Base-by-base conservation (phyloP, 2,329 filamentous ascomycete species). In the Cryphonectria carpinicola region DNA sequence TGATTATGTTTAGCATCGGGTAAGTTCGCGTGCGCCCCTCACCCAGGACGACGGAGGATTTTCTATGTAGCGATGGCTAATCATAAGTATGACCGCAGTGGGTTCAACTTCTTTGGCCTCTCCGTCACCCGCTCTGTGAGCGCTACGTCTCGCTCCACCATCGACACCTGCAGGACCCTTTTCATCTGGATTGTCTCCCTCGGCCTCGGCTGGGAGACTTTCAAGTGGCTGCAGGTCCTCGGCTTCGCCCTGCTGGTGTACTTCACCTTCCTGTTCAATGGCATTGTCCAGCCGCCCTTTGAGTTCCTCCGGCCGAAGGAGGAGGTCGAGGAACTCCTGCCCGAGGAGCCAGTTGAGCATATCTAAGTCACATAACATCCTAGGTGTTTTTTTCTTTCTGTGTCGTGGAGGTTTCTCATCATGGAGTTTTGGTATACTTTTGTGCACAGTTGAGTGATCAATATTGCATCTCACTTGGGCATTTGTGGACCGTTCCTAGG, bases 1-100 rank as follows among this genome's bases (percentile, higher is more conserved):
- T 97, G 71, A 98, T 98, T 79, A 99, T 99, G 96, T 87, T 99
- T 75, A 97, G 94, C 77, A 99, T 99, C 76, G 95, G 95, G 92
- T 97, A 88, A 79, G 89, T 84, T 22, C 52, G 41, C 52, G 60
- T 69, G 14, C 17, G 75, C 74, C 72, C 17, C 49, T 62, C 22
- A 54, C 13, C 10, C 6, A 43, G 46, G 37, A 68, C 75, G 77
- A 70, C 79, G 71, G 73, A 69, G 4, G 10, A 11, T 62, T 39
- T 41, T 25, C 25, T 25, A 1, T 46, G 11, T 14, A 11, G 14
- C n/a, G 60, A 70, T 68, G 72, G 58, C 28, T 72, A 73, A 75
- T 41, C 58, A 63, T 35, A 7, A 8, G 14, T 28, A 63, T 46
- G 10, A 8, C n/a, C 28, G 43, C 73, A 97, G 94, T 74, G 95